These are phyloP conservation scores for Salix arbutifolia DNA, from an alignment of 345 rosid species.

Conservation along the genomic window DNA sequence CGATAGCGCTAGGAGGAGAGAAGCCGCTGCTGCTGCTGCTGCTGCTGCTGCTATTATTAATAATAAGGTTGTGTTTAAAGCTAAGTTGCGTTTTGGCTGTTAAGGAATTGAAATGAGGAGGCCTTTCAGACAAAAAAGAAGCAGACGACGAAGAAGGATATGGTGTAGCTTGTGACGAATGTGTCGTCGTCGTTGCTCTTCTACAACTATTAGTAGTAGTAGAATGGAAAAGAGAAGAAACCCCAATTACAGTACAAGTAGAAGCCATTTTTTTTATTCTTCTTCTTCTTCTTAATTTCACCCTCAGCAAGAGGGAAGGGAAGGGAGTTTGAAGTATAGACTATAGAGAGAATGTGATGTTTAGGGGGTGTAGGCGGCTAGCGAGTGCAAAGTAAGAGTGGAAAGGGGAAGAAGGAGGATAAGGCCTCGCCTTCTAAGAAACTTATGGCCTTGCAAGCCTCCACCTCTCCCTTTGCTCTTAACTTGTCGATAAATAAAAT, in stretches of 20 bases:
- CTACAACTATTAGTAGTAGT: not conserved
- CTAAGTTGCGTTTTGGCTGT: conserved; percentile 5
- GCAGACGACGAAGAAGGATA: not conserved
- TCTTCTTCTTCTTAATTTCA: not conserved
- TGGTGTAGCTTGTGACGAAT: not conserved
- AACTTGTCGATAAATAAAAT: no score
- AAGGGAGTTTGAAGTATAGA: no score
- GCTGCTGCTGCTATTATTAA: not conserved
- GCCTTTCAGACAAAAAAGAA: not conserved
- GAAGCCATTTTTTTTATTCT: conserved; percentile 6
- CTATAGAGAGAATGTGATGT: not conserved
- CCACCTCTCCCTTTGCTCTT: not conserved
- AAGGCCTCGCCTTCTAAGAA: not conserved
- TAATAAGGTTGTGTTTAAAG: conserved; percentile 27
- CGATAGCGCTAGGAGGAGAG: conserved; percentile 55
- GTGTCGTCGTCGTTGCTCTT: not conserved
- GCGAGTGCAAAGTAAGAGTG: not conserved
- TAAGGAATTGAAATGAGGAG: conserved; percentile 17
- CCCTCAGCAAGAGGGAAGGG: not conserved
- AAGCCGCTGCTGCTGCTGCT: not conserved
- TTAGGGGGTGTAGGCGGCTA: not conserved
- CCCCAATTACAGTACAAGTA: conserved; percentile 18
- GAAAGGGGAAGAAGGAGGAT: not conserved
- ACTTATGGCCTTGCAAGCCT: not conserved
- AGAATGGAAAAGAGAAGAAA: conserved; percentile 20